phyloP scores from a whole-genome alignment of 495 filamentous ascomycete species.

The Penicillium daleae region DNA sequence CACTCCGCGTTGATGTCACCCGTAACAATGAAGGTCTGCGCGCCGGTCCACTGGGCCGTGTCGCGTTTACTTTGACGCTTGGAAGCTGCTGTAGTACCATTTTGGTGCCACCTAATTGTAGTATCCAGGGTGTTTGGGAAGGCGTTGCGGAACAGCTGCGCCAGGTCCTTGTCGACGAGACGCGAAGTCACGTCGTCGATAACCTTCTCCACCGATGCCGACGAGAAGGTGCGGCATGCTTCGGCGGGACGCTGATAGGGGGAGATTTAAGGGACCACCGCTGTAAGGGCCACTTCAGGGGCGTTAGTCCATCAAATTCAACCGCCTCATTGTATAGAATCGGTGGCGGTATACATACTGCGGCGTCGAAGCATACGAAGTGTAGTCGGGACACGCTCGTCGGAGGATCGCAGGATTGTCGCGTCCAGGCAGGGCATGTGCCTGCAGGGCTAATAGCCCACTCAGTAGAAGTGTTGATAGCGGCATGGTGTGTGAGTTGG shows the following conservation, averaged over 20 bases:
- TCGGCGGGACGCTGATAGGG: conserved; percentile 85
- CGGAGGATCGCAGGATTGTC: conserved; percentile 39
- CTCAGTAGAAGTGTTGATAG: conserved; percentile 31
- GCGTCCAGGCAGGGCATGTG: conserved; percentile 29
- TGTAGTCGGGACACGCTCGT: conserved; percentile 56
- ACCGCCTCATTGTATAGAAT: background rate
- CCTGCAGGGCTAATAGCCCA: conserved; percentile 31
- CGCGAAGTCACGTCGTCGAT: conserved; percentile 78
- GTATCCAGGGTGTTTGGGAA: conserved; percentile 96
- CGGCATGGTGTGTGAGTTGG: conserved; percentile 19
- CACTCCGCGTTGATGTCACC: conserved; percentile 99
- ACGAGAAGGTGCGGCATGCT: conserved; percentile 87
- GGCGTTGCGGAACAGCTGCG: conserved; percentile 94
- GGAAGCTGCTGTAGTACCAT: conserved; percentile 44
- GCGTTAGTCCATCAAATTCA: conserved; percentile 3
- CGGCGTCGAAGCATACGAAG: conserved; percentile 46
- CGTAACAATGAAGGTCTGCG: conserved; percentile 94
- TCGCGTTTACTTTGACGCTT: conserved; percentile 48
- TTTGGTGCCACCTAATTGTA: conserved; percentile 77
- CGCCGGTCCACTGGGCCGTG: conserved; percentile 71
- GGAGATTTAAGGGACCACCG: conserved; percentile 75
- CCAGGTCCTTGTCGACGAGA: conserved; percentile 86
- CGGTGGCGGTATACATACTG: conserved; percentile 42
- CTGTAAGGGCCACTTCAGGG: conserved; percentile 69
- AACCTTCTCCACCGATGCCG: conserved; percentile 81